Percentiles rank a stretch among this genome's conserved stretches.
These are phyloP conservation scores for Zygosaccharomyces bailii DNA, from an alignment of 805 yeast genomes.

Conservation along the genomic window DNA sequence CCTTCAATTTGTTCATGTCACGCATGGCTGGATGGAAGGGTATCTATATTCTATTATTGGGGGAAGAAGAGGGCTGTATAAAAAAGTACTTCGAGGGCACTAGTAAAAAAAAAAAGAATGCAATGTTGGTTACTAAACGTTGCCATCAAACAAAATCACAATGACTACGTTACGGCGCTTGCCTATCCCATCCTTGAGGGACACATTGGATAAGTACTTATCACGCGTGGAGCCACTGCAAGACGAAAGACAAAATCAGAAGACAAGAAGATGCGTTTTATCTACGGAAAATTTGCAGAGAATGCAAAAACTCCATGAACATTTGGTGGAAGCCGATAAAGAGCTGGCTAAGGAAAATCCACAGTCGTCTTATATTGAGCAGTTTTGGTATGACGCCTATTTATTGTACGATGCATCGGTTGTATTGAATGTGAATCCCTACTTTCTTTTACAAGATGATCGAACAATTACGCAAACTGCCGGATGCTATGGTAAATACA, in stretches of 20 bases:
- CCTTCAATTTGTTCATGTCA: neutral
- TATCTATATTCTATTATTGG: neutral
- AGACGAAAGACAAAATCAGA: constrained; percentile 63
- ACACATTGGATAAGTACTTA: constrained; percentile 65
- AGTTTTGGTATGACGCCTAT: constrained; percentile 92
- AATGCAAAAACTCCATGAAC: constrained; percentile 53
- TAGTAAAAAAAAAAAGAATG: no score
- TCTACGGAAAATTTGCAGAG: constrained; percentile 23
- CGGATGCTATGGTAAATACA: constrained; percentile 36
- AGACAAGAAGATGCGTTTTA: constrained; percentile 50
- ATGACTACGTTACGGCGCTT: constrained; percentile 33
- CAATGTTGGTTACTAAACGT: no score
- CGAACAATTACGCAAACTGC: constrained; percentile 51
- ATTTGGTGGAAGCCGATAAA: constrained; percentile 58
- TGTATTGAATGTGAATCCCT: constrained; percentile 88
- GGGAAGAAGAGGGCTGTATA: neutral
- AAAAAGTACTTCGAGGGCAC: no score
- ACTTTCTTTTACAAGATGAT: constrained; percentile 85
- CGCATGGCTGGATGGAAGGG: constrained; percentile 4
- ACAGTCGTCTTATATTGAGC: constrained; percentile 81
- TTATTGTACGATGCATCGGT: constrained; percentile 84
- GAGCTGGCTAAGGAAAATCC: constrained; percentile 59
- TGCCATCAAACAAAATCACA: no score
- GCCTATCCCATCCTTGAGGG: constrained; percentile 75
- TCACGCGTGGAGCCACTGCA: constrained; percentile 75